Percentiles rank a stretch among this genome's conserved stretches.
Evolutionary conservation across 164 flowering plant genomes (phyloP).

Genomic region (grape (Vitis vinifera)): ASM3070453v1 NC_081810.1:4619501-4620000

Average conservation of each 20-base stretch:
- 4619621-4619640: constrained; percentile 75
- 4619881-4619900: background rate
- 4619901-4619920: too few species aligned
- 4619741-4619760: background rate
- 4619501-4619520: background rate
- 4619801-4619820: too few species aligned
- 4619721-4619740: too few species aligned
- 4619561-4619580: constrained; percentile 54
- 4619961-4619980: constrained; percentile 40
- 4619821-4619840: too few species aligned
- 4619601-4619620: constrained; percentile 82
- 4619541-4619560: background rate
- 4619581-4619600: constrained; percentile 71
- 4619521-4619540: background rate
- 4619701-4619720: constrained; percentile 13
- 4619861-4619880: too few species aligned
- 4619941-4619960: background rate
- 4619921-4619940: too few species aligned
- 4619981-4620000: constrained; percentile 78
- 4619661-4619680: constrained; percentile 78
- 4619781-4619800: too few species aligned
- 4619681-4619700: constrained; percentile 86
- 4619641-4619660: constrained; percentile 78
- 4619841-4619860: background rate
- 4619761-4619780: background rate